Evolutionary conservation across 148 eudicot genomes (phyloP).

Genomic region (Persicaria tinctoria): DNA sequence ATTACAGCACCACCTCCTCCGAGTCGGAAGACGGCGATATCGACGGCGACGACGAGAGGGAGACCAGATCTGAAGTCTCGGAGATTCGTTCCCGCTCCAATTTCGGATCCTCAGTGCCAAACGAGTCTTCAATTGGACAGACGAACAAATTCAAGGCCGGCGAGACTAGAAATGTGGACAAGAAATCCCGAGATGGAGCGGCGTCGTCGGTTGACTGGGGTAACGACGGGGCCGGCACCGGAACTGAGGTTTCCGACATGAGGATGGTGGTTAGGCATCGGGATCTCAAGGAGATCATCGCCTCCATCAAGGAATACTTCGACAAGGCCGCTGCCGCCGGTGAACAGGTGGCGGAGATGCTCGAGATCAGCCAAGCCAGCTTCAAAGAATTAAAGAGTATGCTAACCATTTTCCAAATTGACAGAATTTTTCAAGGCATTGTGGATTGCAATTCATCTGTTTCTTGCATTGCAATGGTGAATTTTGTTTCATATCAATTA

Average conservation of each 20-base stretch:
- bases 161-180: constrained; percentile 25
- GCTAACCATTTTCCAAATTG: neutral
- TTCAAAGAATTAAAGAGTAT: constrained; percentile 69
- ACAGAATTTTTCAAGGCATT: too few species aligned
- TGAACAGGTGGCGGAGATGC: constrained; percentile 88
- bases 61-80: constrained; percentile 60
- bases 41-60: constrained; percentile 25
- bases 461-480: neutral
- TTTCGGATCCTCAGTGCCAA: constrained; percentile 18
- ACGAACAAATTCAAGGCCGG: neutral
- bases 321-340: constrained; percentile 81
- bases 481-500: too few species aligned
- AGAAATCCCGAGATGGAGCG: constrained; percentile 33
- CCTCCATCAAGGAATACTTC: constrained; percentile 58
- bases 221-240: constrained; percentile 11
- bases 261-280: constrained; percentile 70
- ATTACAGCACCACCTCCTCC: constrained; percentile 54
- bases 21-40: constrained; percentile 34
- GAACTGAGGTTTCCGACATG: too few species aligned
- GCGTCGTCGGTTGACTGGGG: constrained; percentile 45
- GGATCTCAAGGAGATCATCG: constrained; percentile 75
- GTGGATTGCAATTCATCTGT: too few species aligned
- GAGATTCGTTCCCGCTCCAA: constrained; percentile 34
- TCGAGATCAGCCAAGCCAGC: constrained; percentile 77
- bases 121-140: neutral